Conservation (phyloP, 805 yeast species). For the Candida gorgasii region DNA sequence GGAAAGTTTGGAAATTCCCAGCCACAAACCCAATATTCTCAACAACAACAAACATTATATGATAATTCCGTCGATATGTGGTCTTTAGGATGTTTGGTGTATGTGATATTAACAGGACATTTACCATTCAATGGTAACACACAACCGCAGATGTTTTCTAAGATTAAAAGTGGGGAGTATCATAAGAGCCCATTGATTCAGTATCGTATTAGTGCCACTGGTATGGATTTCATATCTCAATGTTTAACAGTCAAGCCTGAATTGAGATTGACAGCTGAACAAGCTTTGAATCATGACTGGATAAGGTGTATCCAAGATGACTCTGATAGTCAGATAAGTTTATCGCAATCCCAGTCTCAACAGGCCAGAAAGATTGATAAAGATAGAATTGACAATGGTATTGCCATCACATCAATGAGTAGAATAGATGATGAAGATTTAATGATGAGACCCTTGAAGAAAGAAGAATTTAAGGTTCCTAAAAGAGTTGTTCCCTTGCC, state of each 20-base stretch:
- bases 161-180: conserved; percentile 75
- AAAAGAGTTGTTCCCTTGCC: conserved; percentile 46
- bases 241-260: conserved; percentile 78
- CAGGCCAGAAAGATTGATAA: conserved; percentile 49
- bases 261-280: conserved; percentile 68
- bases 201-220: conserved; percentile 64
- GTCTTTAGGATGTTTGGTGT: conserved; percentile 94
- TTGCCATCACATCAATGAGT: conserved; percentile 36
- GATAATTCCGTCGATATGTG: conserved; percentile 94
- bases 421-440: conserved; percentile 41
- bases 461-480: conserved; percentile 43
- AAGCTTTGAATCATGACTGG: conserved; percentile 85
- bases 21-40: conserved; percentile 8
- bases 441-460: conserved; percentile 41
- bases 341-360: conserved; percentile 72
- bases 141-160: conserved; percentile 78
- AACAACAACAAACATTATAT: conserved; percentile 38
- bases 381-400: conserved; percentile 23
- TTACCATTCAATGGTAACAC: conserved; percentile 93
- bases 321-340: conserved; percentile 37
- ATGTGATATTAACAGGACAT: conserved; percentile 89
- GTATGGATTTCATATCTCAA: conserved; percentile 67
- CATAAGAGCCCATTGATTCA: conserved; percentile 74
- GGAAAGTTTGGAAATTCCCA: conserved; percentile 50
- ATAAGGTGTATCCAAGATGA: conserved; percentile 37